phyloP scores from a whole-genome alignment of 768 basidiomycete genomes.

The Sporobolomyces pararoseus region DNA sequence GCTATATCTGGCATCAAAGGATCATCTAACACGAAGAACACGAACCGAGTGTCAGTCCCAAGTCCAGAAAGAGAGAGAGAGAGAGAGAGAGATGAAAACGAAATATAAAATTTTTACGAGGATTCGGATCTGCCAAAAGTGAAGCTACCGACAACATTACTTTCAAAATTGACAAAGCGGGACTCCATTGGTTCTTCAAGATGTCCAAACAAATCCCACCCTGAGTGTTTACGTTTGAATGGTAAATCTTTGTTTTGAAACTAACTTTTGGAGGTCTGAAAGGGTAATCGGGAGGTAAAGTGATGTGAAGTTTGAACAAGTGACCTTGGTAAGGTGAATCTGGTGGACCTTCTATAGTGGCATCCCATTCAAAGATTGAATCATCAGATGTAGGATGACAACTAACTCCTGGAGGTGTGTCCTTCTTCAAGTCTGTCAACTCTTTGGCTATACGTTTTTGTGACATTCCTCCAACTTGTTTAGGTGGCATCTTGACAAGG shows the following conservation, averaged over 20 bases:
- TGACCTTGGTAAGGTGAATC: slow-evolving; percentile 34
- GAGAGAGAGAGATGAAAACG: neutral
- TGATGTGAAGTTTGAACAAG: slow-evolving; percentile 25
- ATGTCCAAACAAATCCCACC: slow-evolving; percentile 43
- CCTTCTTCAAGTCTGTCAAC: slow-evolving; percentile 17
- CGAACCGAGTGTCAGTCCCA: neutral
- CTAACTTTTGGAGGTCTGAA: slow-evolving; percentile 38
- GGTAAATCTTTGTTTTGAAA: slow-evolving; percentile 41
- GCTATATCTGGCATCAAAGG: slow-evolving; percentile 42
- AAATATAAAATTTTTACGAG: slow-evolving; percentile 13
- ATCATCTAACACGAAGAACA: slow-evolving; percentile 5
- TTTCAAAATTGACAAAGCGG: slow-evolving; percentile 40
- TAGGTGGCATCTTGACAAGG: slow-evolving; percentile 17
- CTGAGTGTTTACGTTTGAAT: slow-evolving; percentile 40
- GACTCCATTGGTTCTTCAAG: slow-evolving; percentile 38
- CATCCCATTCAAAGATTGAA: slow-evolving; percentile 34
- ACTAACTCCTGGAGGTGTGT: slow-evolving; percentile 16
- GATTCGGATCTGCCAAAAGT: slow-evolving; percentile 41
- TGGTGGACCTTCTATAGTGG: slow-evolving; percentile 37
- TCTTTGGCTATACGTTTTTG: slow-evolving; percentile 32
- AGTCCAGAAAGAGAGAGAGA: neutral
- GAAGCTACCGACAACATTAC: slow-evolving; percentile 40
- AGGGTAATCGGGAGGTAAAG: slow-evolving; percentile 34
- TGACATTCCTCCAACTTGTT: slow-evolving; percentile 5
- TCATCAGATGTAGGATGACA: neutral